Evolutionary conservation across 1,284 basidiomycete species (phyloP).

Genomic region (Ganoderma leucocontextum): DNA sequence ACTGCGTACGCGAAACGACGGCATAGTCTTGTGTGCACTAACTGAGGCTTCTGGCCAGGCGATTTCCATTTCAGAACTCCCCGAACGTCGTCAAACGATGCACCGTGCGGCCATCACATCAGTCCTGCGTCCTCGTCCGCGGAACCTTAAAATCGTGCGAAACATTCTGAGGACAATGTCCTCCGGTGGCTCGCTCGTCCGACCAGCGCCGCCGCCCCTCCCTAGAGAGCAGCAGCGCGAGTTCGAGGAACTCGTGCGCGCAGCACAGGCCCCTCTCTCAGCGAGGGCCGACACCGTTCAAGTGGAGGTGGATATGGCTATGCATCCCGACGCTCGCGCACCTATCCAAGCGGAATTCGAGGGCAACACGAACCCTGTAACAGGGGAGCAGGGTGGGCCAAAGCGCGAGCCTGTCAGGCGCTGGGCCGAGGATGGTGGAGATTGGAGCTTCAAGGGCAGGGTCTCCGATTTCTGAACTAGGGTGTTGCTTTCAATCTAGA

Average conservation of each 20-base stretch:
- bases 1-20: not conserved
- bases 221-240: constrained; percentile 75
- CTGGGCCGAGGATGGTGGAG: constrained; percentile 68
- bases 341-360: constrained; percentile 71
- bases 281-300: constrained; percentile 33
- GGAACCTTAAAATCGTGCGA: not conserved
- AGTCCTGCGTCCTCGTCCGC: constrained; percentile 8
- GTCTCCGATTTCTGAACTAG: constrained; percentile 76
- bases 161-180: constrained; percentile 36
- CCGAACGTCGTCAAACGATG: constrained; percentile 14
- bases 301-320: constrained; percentile 49
- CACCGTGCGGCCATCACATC: constrained; percentile 8
- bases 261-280: constrained; percentile 57
- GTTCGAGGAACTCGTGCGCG: constrained; percentile 77
- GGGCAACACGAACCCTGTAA: constrained; percentile 76
- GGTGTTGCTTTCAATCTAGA: not conserved
- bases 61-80: constrained; percentile 1
- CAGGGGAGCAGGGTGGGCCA: constrained; percentile 81
- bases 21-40: not conserved
- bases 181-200: constrained; percentile 50
- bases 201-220: constrained; percentile 75
- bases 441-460: constrained; percentile 86
- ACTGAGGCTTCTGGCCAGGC: constrained; percentile 2
- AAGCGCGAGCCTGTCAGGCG: constrained; percentile 76
- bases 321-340: constrained; percentile 75